Evolutionary conservation across 163 green algal genomes (phyloP).

Genomic region (Picocystis sp.): DNA sequence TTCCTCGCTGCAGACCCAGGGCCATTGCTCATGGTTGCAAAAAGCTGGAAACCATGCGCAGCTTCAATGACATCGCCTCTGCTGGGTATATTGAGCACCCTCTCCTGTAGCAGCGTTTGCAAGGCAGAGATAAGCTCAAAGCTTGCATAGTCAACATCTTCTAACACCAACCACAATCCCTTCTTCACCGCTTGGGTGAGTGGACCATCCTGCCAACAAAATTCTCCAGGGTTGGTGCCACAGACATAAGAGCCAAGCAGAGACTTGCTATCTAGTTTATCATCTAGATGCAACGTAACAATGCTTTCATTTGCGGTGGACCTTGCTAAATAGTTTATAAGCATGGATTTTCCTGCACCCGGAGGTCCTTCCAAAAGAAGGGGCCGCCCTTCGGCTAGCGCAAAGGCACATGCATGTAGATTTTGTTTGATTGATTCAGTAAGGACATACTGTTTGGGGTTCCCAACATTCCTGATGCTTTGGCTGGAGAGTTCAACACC

Average conservation of each 20-base stretch:
- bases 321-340: constrained; percentile 53
- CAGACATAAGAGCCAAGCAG: constrained; percentile 87
- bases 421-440: constrained; percentile 19
- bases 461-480: not conserved
- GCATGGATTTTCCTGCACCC: constrained; percentile 65
- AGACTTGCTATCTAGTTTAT: constrained; percentile 86
- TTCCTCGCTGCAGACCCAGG: not conserved
- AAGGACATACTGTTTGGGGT: constrained; percentile 5
- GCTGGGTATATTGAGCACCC: constrained; percentile 60
- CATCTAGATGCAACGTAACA: constrained; percentile 79
- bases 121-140: constrained; percentile 76
- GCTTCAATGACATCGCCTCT: constrained; percentile 55
- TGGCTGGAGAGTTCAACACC: not conserved
- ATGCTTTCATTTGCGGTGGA: constrained; percentile 49
- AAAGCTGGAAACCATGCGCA: constrained; percentile 66
- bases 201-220: constrained; percentile 82
- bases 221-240: constrained; percentile 75
- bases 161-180: constrained; percentile 83
- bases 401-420: constrained; percentile 45
- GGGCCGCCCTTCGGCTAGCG: constrained; percentile 51
- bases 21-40: constrained; percentile 66
- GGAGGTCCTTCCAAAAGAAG: constrained; percentile 75
- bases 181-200: constrained; percentile 69
- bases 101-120: constrained; percentile 62
- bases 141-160: constrained; percentile 82